Conservation (phyloP, 306 rosid genomes). For the Sphenostylis stenocarpa region DNA sequence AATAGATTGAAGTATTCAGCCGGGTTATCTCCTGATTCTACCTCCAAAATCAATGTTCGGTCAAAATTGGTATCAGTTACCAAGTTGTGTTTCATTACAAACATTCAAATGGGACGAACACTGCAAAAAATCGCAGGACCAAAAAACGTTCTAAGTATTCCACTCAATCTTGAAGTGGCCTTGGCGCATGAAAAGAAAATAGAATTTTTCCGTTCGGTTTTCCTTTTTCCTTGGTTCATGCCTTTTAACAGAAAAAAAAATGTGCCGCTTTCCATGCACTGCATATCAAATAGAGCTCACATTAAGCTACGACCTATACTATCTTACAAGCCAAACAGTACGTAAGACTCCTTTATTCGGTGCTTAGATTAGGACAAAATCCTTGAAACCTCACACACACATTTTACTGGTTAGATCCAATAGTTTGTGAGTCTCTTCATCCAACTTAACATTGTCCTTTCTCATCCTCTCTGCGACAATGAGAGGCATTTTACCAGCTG, state of each 20-base stretch:
- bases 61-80: not conserved
- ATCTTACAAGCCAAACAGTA: not conserved
- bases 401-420: conserved; percentile 66
- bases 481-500: conserved; percentile 85
- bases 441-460: conserved; percentile 64
- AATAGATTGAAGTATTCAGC: conserved; percentile 9
- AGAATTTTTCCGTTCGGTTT: not conserved
- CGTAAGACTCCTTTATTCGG: conserved; percentile 16
- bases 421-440: conserved; percentile 72
- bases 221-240: not conserved
- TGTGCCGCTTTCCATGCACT: not conserved
- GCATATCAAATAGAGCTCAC: not conserved
- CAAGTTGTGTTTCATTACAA: not conserved
- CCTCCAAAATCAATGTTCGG: conserved; percentile 15
- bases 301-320: not conserved
- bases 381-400: conserved; percentile 63
- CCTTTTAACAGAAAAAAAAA: not conserved
- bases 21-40: not conserved
- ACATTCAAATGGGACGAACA: conserved; percentile 12
- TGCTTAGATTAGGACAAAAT: conserved; percentile 28
- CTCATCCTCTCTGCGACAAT: conserved; percentile 77
- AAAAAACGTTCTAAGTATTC: not conserved
- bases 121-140: not conserved
- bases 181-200: not conserved
- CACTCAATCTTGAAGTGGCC: not conserved